Conservation (phyloP, 2,329 filamentous ascomycete genomes). For the Aspergillus amoenus region DNA sequence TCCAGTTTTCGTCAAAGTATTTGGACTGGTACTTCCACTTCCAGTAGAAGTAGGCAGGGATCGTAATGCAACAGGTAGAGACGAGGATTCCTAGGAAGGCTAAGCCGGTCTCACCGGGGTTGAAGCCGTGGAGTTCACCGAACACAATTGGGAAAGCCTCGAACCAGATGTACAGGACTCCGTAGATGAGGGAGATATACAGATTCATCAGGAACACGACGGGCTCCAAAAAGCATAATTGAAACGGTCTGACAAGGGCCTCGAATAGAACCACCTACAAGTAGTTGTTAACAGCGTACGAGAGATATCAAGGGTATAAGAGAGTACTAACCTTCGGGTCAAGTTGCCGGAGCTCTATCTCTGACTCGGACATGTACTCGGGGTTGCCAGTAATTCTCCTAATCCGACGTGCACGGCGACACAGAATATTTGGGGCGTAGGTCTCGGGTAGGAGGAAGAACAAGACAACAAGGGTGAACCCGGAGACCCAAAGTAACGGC, state of each 20-base stretch:
- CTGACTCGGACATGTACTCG: conserved; percentile 55
- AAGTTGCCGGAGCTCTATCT: conserved; percentile 45
- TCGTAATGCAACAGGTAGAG: conserved; percentile 31
- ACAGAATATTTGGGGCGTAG: conserved; percentile 57
- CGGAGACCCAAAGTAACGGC: conserved; percentile 24
- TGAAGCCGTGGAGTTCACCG: conserved; percentile 58
- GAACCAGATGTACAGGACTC: conserved; percentile 56
- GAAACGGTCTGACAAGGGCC: conserved; percentile 61
- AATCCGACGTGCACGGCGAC: conserved; percentile 61
- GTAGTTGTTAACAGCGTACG: neutral
- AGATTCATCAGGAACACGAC: conserved; percentile 61
- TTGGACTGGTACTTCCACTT: conserved; percentile 21
- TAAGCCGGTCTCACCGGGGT: conserved; percentile 56
- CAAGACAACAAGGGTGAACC: conserved; percentile 59
- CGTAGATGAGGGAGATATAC: conserved; percentile 61
- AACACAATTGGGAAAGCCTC: conserved; percentile 68
- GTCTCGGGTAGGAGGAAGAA: conserved; percentile 64
- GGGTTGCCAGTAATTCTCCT: conserved; percentile 56
- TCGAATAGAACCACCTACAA: conserved; percentile 31
- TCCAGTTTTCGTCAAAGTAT: conserved; percentile 20
- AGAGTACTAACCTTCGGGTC: conserved; percentile 6
- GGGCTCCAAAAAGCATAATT: conserved; percentile 62
- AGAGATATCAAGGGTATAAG: conserved; percentile 9
- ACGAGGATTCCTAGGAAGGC: conserved; percentile 51
- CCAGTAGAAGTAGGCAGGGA: conserved; percentile 41